A percentile compares a stretch with the other conserved stretches of the same genome.
These are phyloP conservation scores for Austroboletus olivaceoglutinosus DNA, from an alignment of 1,284 basidiomycete genomes.

Conservation along the genomic window DNA sequence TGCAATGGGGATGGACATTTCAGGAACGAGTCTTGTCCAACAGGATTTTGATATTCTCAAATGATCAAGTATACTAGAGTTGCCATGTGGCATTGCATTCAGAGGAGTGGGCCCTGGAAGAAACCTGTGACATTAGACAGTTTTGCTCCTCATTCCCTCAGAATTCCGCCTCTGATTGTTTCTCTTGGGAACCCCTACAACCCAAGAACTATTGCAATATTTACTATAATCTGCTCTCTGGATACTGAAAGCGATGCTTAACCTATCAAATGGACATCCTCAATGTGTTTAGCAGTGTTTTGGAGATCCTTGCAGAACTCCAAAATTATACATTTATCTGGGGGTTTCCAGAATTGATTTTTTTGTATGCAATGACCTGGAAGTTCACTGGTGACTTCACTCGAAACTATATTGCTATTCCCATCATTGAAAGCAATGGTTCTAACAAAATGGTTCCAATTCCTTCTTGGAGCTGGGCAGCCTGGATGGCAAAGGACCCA, in stretches of 20 bases:
- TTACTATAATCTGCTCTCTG: conserved; percentile 7
- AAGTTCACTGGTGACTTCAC: background rate
- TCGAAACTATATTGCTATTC: conserved; percentile 8
- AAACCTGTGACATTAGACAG: background rate
- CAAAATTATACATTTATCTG: conserved; percentile 19
- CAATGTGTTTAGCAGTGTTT: conserved; percentile 19
- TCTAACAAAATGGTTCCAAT: conserved; percentile 3
- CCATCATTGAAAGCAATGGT: conserved; percentile 7
- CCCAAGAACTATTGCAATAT: background rate
- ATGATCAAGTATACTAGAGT: conserved; percentile 22
- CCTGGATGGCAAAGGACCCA: conserved; percentile 10
- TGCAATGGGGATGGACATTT: conserved; percentile 22
- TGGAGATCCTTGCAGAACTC: conserved; percentile 11
- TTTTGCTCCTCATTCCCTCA: conserved; percentile 6
- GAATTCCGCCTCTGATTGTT: rapidly evolving
- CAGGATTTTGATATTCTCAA: conserved; percentile 20
- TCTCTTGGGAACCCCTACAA: conserved; percentile 4
- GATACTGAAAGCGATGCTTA: conserved; percentile 14
- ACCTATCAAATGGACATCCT: conserved; percentile 16
- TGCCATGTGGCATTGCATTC: conserved; percentile 10
- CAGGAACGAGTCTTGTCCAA: conserved; percentile 21
- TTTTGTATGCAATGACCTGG: conserved; percentile 16
- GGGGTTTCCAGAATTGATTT: conserved; percentile 19
- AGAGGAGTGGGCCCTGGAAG: conserved; percentile 15
- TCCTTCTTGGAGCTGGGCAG: conserved; percentile 23